phyloP scores from a whole-genome alignment of 805 yeast species.

The Limtongia smithiae region DNA sequence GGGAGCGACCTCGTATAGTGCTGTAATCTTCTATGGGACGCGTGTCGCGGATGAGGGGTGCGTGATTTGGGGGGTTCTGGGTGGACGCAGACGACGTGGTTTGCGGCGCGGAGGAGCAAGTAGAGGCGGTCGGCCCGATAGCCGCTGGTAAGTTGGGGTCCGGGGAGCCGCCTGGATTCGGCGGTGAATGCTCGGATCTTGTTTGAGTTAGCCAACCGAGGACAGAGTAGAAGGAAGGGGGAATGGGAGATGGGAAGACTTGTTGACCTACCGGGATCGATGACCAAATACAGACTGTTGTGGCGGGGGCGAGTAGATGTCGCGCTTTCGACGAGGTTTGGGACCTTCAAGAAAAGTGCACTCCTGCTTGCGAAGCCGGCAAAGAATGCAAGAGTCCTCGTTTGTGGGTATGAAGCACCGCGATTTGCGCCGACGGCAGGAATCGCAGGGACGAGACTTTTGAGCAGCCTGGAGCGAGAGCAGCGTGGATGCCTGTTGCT shows the following conservation, averaged over 20 bases:
- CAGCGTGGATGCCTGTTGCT: constrained; percentile 8
- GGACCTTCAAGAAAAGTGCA: constrained; percentile 72
- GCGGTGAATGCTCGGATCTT: no score
- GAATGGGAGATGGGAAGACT: not conserved
- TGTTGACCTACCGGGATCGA: no score
- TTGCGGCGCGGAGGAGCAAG: no score
- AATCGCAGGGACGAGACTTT: constrained; percentile 65
- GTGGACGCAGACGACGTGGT: no score
- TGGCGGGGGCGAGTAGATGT: constrained; percentile 1
- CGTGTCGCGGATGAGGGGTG: constrained; percentile 26
- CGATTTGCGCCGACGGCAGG: constrained; percentile 74
- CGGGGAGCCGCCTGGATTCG: no score
- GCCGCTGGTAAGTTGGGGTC: no score
- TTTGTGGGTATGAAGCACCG: constrained; percentile 71
- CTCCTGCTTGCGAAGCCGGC: constrained; percentile 73
- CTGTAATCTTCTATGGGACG: constrained; percentile 66
- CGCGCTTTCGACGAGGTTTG: constrained; percentile 40
- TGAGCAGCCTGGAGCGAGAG: constrained; percentile 16
- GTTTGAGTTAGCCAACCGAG: no score
- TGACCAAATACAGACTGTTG: not conserved
- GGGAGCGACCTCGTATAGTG: constrained; percentile 56
- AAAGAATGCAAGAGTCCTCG: constrained; percentile 51
- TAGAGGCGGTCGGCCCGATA: no score
- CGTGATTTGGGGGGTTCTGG: no score
- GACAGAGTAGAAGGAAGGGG: no score